A percentile compares a stretch with the other conserved stretches of the same genome.
Evolutionary conservation across 768 basidiomycete species (phyloP).

Genomic region (Coprinopsis cinerea): DNA sequence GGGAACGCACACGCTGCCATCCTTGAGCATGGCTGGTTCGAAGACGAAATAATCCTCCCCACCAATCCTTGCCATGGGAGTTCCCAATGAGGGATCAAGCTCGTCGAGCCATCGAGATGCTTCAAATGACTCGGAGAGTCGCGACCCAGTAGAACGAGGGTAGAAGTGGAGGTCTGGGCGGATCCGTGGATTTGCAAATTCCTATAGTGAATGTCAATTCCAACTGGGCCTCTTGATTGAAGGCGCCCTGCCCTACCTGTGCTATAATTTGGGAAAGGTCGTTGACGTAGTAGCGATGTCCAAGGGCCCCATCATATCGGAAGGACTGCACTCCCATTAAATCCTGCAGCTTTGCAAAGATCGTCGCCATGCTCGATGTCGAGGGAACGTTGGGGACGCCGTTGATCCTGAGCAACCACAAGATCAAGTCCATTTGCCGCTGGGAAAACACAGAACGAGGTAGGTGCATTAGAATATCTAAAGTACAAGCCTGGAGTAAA

Average conservation of each 20-base stretch:
- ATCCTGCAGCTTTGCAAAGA: no score
- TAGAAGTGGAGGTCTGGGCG: constrained; percentile 24
- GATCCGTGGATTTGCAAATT: constrained; percentile 32
- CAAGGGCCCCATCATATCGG: neutral
- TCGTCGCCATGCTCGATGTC: no score
- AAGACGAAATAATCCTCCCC: constrained; percentile 22
- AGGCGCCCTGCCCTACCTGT: neutral
- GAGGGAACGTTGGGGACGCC: no score
- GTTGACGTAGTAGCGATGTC: neutral
- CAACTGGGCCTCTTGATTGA: neutral
- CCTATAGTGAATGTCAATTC: constrained; percentile 17
- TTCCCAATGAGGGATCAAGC: constrained; percentile 14
- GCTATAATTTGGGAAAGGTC: neutral
- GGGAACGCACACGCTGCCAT: neutral
- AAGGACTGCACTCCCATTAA: neutral
- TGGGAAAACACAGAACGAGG: no score
- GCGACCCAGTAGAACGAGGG: constrained; percentile 26
- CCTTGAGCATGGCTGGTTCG: constrained; percentile 18
- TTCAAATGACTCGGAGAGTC: constrained; percentile 16
- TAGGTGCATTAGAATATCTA: no score
- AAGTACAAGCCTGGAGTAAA: no score
- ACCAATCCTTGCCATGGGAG: constrained; percentile 22
- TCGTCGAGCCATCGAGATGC: constrained; percentile 23
- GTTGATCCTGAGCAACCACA: no score
- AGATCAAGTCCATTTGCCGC: no score